phyloP scores from a whole-genome alignment of 2,329 filamentous ascomycete species.

The Claviceps sp. region DNA sequence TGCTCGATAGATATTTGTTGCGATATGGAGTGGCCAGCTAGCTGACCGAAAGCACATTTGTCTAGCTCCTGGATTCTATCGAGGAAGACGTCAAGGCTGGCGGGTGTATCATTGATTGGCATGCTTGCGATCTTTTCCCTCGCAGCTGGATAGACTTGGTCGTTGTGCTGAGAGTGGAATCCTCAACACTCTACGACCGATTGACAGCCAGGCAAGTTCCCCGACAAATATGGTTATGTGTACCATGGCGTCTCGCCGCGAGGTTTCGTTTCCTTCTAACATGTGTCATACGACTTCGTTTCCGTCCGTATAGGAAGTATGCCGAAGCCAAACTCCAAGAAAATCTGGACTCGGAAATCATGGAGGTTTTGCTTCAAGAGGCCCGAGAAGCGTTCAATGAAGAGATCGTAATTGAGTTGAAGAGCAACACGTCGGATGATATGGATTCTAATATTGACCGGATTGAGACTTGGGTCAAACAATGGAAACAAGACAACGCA shows the following conservation, averaged over 20 bases:
- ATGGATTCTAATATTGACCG: conserved; percentile 81
- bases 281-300: not conserved
- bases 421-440: conserved; percentile 68
- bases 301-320: conserved; percentile 47
- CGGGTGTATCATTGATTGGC: conserved; percentile 92
- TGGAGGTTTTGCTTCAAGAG: conserved; percentile 86
- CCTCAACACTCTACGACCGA: conserved; percentile 71
- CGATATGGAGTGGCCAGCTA: not conserved
- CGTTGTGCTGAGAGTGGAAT: conserved; percentile 75
- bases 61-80: conserved; percentile 70
- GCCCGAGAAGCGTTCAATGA: conserved; percentile 75
- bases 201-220: conserved; percentile 51
- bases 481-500: conserved; percentile 48
- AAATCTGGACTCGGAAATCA: conserved; percentile 94
- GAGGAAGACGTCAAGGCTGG: conserved; percentile 68
- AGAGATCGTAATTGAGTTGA: conserved; percentile 79
- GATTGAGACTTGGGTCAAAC: conserved; percentile 66
- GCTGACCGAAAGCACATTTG: conserved; percentile 5
- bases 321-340: conserved; percentile 81
- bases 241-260: too few relatives aligned
- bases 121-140: conserved; percentile 91
- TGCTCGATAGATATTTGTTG: not conserved
- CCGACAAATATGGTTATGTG: not conserved
- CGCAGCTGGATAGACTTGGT: conserved; percentile 91
- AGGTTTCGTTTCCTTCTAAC: too few relatives aligned